phyloP scores from a whole-genome alignment of 768 basidiomycete species.

The Pisolithus orientalis region DNA sequence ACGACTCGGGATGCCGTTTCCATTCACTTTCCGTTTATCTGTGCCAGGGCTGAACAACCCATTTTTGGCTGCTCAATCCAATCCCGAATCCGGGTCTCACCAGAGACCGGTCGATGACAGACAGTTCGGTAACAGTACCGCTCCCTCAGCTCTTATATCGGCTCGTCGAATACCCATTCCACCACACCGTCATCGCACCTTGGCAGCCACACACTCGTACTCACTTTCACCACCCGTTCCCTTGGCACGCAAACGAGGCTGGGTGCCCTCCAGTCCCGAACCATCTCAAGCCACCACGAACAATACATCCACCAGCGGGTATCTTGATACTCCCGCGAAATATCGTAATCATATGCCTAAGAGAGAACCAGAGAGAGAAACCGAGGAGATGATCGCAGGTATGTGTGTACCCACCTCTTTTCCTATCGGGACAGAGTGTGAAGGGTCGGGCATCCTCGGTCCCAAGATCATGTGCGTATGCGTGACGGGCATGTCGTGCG shows the following conservation, averaged over 20 bases:
- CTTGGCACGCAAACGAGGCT: constrained; percentile 58
- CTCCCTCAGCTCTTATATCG: neutral
- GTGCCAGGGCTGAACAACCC: constrained; percentile 66
- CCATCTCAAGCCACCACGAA: constrained; percentile 48
- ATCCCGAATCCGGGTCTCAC: constrained; percentile 10
- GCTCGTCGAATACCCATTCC: constrained; percentile 14
- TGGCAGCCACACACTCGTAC: neutral
- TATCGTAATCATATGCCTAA: constrained; percentile 37
- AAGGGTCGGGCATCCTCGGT: constrained; percentile 10
- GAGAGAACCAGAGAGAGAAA: constrained; percentile 31
- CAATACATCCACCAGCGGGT: constrained; percentile 51
- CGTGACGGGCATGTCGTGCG: constrained; percentile 1
- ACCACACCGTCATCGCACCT: constrained; percentile 21
- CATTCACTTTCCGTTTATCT: constrained; percentile 65
- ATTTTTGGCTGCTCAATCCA: constrained; percentile 33
- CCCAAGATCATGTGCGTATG: too few species aligned
- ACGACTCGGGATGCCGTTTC: constrained; percentile 44
- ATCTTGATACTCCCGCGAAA: constrained; percentile 64
- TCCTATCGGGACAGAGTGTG: neutral
- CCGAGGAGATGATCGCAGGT: constrained; percentile 44
- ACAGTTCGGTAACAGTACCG: neutral
- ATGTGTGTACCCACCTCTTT: constrained; percentile 20
- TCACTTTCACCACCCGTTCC: constrained; percentile 31
- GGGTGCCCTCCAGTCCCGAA: constrained; percentile 60
- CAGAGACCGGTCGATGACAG: constrained; percentile 22